Evolutionary conservation across 2,329 filamentous ascomycete species (phyloP), one percentile per base, ranked within the genome.

Genomic region (Penicillium sp.): DNA sequence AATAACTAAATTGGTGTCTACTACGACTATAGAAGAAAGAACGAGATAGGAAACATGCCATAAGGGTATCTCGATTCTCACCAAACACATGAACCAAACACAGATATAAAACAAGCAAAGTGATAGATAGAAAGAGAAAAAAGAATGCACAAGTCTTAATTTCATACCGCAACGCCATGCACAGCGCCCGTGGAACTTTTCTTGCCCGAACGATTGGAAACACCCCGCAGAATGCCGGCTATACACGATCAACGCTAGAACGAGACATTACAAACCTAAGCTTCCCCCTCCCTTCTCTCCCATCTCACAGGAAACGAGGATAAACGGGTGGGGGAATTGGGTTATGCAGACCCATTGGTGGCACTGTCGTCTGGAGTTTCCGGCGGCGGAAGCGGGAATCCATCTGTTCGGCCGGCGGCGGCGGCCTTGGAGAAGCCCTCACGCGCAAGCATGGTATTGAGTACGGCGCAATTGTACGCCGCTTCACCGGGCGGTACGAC

Each of bases 401-500:
- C 71, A 55, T 76, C 75, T n/a, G 72, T 71, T n/a, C 73, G 67
- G 2, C 71, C 71, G 3, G 67, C 64, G 5, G 82, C 79, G 39
- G 85, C 82, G 3, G 84, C 77, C 63, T 85, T 83, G n/a, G 81
- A 80, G 70, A 97, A 97, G 61, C 90, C 89, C 63, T 90, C 87
- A 42, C 91, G 83, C 0, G 92, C 92, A 54, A 96, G 88, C 74
- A 91, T 87, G 61, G 93, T 94, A 70, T 97, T 97, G 61, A 96
- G 81, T 72, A 94, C 86, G 11, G 92, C 92, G 49, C 90, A 87
- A 66, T 97, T 97, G 79, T 96, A 96, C 5, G 90, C 84, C 18
- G 91, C 90, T 74, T 97, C 93, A 21, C 92, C 92, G 0, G 93
- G 92, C 0, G 94, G 92, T 61, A 97, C 85, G 31, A 95, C 88